A percentile compares a stretch with the other conserved stretches of the same genome.
Evolutionary conservation across 148 eudicot species (phyloP).

Genomic region (Oxyria digyna): DNA sequence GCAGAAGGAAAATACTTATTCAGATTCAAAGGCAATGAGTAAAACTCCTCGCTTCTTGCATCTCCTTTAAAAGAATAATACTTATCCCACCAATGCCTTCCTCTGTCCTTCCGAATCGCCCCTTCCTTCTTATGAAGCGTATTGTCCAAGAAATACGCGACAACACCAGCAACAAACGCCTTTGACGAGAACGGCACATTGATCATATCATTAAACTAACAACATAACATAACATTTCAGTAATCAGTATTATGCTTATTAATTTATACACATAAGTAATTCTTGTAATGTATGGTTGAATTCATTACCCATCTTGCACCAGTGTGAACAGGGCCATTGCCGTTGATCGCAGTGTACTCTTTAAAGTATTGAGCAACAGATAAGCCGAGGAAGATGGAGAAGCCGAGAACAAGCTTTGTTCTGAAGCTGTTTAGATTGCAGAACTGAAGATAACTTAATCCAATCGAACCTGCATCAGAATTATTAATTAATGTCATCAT

Average conservation of each 20-base stretch:
- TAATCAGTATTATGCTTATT: background rate
- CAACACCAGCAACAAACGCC: constrained; percentile 73
- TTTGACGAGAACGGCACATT: constrained; percentile 88
- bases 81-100: constrained; percentile 98
- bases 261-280: background rate
- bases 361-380: constrained; percentile 88
- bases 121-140: constrained; percentile 52
- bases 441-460: constrained; percentile 83
- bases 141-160: constrained; percentile 87
- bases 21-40: constrained; percentile 80
- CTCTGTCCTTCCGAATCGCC: constrained; percentile 61
- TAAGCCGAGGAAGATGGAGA: constrained; percentile 75
- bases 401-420: constrained; percentile 75
- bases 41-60: constrained; percentile 81
- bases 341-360: constrained; percentile 53
- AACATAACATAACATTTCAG: background rate
- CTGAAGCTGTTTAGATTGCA: constrained; percentile 93
- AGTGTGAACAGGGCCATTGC: constrained; percentile 76
- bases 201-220: constrained; percentile 79
- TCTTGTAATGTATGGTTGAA: background rate
- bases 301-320: constrained; percentile 72
- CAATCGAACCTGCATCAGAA: constrained; percentile 51
- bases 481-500: no score
- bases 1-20: constrained; percentile 91
- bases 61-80: constrained; percentile 61